Evolutionary conservation across 306 rosid genomes (phyloP).

Genomic region (Hippophae rhamnoides): DNA sequence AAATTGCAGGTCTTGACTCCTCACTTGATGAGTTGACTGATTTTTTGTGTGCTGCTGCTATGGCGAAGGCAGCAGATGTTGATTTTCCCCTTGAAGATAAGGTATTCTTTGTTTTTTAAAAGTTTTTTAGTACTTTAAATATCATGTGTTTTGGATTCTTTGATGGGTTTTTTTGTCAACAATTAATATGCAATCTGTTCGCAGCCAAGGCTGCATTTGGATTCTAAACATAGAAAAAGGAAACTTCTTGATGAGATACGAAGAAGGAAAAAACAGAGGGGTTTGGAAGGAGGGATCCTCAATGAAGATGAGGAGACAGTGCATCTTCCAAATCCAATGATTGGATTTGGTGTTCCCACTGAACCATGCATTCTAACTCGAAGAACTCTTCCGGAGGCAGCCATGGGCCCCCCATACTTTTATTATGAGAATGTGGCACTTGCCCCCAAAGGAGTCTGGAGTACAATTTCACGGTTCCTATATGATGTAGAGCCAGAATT

Average conservation of each 20-base stretch:
- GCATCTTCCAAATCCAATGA: slow-evolving; percentile 70
- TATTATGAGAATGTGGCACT: slow-evolving; percentile 6
- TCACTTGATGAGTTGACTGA: slow-evolving; percentile 63
- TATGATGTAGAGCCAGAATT: neutral
- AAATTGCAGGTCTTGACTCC: slow-evolving; percentile 45
- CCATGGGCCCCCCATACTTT: neutral
- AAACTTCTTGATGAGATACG: slow-evolving; percentile 42
- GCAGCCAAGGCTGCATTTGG: slow-evolving; percentile 34
- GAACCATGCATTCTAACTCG: slow-evolving; percentile 16
- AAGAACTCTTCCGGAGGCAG: neutral
- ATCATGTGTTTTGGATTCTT: neutral
- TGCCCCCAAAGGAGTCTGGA: slow-evolving; percentile 4
- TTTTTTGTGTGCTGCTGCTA: slow-evolving; percentile 62
- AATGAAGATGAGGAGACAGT: slow-evolving; percentile 29
- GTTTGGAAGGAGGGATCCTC: slow-evolving; percentile 19
- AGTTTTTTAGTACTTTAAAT: slow-evolving; percentile 19
- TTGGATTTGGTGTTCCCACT: slow-evolving; percentile 70
- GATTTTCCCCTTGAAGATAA: slow-evolving; percentile 36
- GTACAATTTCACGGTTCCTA: neutral
- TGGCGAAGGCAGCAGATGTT: slow-evolving; percentile 49
- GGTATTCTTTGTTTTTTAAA: neutral
- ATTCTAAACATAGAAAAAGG: slow-evolving; percentile 36
- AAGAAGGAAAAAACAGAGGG: slow-evolving; percentile 36
- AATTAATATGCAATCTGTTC: neutral
- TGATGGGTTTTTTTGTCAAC: neutral